These are phyloP conservation scores for Pisolithus microcarpus DNA, from an alignment of 768 basidiomycete genomes.

Conservation along the genomic window DNA sequence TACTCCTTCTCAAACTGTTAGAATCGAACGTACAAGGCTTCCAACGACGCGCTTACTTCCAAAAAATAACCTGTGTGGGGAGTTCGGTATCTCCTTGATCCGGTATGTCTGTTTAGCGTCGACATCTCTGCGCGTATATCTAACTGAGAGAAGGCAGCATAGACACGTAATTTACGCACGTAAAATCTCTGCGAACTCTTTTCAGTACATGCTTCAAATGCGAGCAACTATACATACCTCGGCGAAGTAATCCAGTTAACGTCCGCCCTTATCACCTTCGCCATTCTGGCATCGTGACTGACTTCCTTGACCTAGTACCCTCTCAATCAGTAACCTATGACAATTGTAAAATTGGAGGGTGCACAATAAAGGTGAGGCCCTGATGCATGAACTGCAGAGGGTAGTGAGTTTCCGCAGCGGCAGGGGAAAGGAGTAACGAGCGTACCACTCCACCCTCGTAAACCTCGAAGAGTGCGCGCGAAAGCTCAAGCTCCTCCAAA, in stretches of 20 bases:
- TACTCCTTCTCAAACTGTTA: constrained; percentile 36
- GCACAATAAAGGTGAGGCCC: constrained; percentile 71
- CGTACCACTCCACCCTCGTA: constrained; percentile 82
- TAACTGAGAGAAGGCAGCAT: background rate
- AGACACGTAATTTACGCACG: constrained; percentile 37
- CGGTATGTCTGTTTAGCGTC: constrained; percentile 72
- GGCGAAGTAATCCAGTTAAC: constrained; percentile 81
- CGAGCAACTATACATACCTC: constrained; percentile 31
- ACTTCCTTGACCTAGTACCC: constrained; percentile 62
- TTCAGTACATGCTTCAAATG: background rate
- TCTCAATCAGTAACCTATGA: background rate
- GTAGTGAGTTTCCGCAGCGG: constrained; percentile 2
- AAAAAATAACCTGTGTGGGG: constrained; percentile 55
- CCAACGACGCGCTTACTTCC: constrained; percentile 46
- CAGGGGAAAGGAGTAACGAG: constrained; percentile 14
- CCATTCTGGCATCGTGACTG: constrained; percentile 70
- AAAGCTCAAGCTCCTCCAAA: constrained; percentile 78
- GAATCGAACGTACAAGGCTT: background rate
- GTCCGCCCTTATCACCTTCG: constrained; percentile 62
- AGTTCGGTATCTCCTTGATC: constrained; percentile 56
- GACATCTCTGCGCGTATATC: constrained; percentile 48
- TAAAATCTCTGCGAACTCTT: constrained; percentile 51
- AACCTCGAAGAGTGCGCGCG: constrained; percentile 77
- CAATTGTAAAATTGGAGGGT: constrained; percentile 9
- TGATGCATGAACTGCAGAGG: constrained; percentile 73